Conservation (phyloP, 805 yeast species). For the Pichia cephalocereana region DNA sequence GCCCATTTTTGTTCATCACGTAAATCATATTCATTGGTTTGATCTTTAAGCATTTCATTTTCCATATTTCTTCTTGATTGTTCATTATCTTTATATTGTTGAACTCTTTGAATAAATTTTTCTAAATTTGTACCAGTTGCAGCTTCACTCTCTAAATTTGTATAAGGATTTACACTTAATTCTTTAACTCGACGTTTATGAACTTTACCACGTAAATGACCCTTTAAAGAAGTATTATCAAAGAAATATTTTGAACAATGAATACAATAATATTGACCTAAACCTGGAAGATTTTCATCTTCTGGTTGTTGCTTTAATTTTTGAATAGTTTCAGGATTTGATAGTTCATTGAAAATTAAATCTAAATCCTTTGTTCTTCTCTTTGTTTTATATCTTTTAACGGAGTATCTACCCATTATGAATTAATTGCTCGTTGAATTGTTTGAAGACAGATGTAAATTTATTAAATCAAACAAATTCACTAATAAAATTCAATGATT, state of each 20-base stretch:
- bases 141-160: conserved; percentile 83
- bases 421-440: not conserved
- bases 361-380: conserved; percentile 82
- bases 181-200: conserved; percentile 84
- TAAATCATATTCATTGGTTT: conserved; percentile 24
- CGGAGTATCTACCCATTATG: conserved; percentile 78
- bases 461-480: no score
- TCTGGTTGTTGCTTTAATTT: conserved; percentile 69
- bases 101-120: conserved; percentile 56
- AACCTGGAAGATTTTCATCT: conserved; percentile 86
- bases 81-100: conserved; percentile 43
- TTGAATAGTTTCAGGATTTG: conserved; percentile 52
- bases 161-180: conserved; percentile 70
- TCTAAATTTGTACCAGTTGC: conserved; percentile 74
- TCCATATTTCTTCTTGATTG: conserved; percentile 39
- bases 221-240: conserved; percentile 57
- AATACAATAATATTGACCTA: conserved; percentile 90
- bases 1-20: conserved; percentile 23
- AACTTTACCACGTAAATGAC: conserved; percentile 65
- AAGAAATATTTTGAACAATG: conserved; percentile 93
- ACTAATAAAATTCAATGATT: no score
- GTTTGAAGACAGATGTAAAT: no score
- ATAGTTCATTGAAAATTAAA: conserved; percentile 67
- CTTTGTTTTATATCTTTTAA: conserved; percentile 80
- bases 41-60: conserved; percentile 20